These are phyloP conservation scores for Suillus luteus DNA, from an alignment of 768 basidiomycete genomes.

Conservation along the genomic window DNA sequence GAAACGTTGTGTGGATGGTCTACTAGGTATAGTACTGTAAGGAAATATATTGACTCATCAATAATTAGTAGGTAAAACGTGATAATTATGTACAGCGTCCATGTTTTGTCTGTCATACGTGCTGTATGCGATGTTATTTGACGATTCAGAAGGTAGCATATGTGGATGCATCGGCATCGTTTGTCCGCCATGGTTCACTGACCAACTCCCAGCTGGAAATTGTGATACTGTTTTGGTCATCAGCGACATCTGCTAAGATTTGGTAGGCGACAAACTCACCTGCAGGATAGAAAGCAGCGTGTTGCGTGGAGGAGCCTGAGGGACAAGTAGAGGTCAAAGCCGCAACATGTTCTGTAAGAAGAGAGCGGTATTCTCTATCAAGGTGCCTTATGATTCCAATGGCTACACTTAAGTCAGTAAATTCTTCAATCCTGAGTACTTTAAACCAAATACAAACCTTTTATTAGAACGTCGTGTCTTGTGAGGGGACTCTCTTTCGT, in stretches of 20 bases:
- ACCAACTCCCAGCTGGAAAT: not conserved
- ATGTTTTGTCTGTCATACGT: not conserved
- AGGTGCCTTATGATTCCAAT: not conserved
- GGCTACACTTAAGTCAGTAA: not conserved
- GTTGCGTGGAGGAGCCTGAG: not conserved
- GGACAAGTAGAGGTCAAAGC: not conserved
- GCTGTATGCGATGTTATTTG: not conserved
- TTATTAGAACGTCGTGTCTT: not conserved
- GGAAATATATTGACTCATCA: not conserved
- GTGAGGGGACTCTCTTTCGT: not conserved
- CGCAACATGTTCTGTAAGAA: not conserved
- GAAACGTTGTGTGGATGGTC: not conserved
- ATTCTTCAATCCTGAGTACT: not conserved
- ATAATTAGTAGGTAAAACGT: not conserved
- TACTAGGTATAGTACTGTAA: not conserved
- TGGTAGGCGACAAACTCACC: not conserved
- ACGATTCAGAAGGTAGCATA: not conserved
- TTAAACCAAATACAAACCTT: not conserved
- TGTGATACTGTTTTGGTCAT: not conserved
- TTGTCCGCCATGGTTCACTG: not conserved
- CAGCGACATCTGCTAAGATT: not conserved
- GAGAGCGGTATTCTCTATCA: not conserved
- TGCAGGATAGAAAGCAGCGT: not conserved
- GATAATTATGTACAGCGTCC: not conserved
- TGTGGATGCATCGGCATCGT: slow-evolving; percentile 1